phyloP scores from a whole-genome alignment of 177 flowering plant species.

The Telopea speciosissima region DNA sequence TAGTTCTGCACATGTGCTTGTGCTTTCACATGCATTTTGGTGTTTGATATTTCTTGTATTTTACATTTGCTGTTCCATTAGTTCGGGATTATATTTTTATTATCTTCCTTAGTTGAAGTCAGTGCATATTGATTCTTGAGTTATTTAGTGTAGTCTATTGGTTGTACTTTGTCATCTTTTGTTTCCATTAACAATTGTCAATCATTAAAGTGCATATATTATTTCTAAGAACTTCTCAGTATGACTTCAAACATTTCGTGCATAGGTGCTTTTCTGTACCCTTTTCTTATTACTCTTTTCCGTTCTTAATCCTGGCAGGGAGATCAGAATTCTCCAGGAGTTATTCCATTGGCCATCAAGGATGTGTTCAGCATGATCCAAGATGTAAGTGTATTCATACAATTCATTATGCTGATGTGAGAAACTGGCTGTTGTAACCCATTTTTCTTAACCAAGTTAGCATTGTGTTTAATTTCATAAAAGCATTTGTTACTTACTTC shows the following conservation, averaged over 20 bases:
- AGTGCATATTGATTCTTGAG: no score
- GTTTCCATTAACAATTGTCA: no score
- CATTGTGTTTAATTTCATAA: background rate
- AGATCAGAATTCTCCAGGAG: slow-evolving; percentile 66
- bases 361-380: slow-evolving; percentile 70
- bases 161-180: no score
- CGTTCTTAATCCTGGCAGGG: slow-evolving; percentile 54
- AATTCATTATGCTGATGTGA: background rate
- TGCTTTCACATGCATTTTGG: no score
- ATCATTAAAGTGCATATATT: no score
- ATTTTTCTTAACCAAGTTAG: background rate
- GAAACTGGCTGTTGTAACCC: background rate
- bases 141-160: no score
- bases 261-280: background rate
- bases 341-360: slow-evolving; percentile 64
- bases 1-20: no score
- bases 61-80: no score
- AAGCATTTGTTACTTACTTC: background rate
- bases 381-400: slow-evolving; percentile 62
- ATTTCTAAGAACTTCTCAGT: background rate
- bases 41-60: no score
- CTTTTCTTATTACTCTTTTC: background rate
- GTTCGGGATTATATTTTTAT: no score
- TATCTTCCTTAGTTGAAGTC: no score
- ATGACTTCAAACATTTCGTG: background rate